Conservation (phyloP, 1,139 yeast species). For the Geotrichum aggregatum region DNA sequence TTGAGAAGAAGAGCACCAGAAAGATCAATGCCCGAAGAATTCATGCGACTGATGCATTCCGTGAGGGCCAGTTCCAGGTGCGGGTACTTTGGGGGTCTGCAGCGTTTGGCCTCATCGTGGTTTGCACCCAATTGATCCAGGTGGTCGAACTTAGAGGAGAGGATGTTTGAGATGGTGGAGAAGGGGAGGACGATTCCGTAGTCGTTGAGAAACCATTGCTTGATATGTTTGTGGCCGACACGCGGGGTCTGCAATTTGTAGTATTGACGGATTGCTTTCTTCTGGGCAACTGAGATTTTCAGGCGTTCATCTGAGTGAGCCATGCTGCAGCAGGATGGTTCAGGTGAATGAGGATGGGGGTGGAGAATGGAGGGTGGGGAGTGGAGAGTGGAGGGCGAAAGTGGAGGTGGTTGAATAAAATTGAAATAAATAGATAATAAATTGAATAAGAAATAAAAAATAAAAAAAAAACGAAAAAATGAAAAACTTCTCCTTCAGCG, state of each 20-base stretch:
- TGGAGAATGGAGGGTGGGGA: too few species aligned
- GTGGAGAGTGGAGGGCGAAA: too few species aligned
- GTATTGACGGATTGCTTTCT: constrained; percentile 21
- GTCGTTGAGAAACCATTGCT: constrained; percentile 18
- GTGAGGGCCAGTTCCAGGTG: constrained; percentile 21
- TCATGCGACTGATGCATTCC: constrained; percentile 17
- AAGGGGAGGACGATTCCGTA: constrained; percentile 20
- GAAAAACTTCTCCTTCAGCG: too few species aligned
- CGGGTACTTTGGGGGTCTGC: constrained; percentile 21
- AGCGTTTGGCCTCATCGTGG: constrained; percentile 20
- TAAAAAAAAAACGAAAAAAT: too few species aligned
- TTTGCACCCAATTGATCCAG: constrained; percentile 19
- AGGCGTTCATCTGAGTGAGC: constrained; percentile 21
- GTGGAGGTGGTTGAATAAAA: too few species aligned
- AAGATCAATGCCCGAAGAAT: constrained; percentile 18
- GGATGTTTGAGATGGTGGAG: constrained; percentile 21
- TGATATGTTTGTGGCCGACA: constrained; percentile 21
- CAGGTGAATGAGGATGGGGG: not conserved
- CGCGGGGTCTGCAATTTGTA: constrained; percentile 18
- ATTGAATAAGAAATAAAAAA: too few species aligned
- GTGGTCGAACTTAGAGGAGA: constrained; percentile 21
- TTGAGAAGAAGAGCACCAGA: constrained; percentile 19
- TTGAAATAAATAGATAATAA: too few species aligned
- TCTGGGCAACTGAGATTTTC: constrained; percentile 23
- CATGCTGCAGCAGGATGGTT: constrained; percentile 4